A percentile compares a stretch with the other conserved stretches of the same genome.
phyloP scores from a whole-genome alignment of 2,329 filamentous ascomycete species.

The Colletotrichum tanaceti region DNA sequence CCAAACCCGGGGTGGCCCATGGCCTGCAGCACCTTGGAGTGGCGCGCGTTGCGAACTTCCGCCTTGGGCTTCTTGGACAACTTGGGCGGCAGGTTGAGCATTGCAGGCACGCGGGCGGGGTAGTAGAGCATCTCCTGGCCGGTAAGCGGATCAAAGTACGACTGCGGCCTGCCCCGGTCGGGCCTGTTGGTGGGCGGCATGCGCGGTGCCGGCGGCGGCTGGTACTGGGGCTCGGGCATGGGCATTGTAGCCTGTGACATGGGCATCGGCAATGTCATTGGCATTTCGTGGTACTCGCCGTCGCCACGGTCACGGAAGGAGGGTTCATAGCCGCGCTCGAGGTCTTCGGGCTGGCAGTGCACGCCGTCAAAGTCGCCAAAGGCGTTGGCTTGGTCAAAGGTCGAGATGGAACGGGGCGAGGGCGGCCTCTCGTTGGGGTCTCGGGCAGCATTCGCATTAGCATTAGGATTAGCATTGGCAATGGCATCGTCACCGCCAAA shows the following conservation, averaged over 20 bases:
- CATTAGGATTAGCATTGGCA: no score
- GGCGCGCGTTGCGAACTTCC: conserved; percentile 73
- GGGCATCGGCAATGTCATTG: conserved; percentile 33
- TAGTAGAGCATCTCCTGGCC: conserved; percentile 92
- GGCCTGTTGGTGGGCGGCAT: conserved; percentile 44
- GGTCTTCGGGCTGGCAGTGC: conserved; percentile 72
- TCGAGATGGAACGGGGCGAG: conserved; percentile 45
- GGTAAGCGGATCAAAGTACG: conserved; percentile 72
- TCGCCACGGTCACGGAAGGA: conserved; percentile 33
- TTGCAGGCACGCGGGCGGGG: conserved; percentile 91
- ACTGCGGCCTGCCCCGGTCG: conserved; percentile 59
- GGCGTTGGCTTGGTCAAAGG: conserved; percentile 67
- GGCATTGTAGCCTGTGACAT: conserved; percentile 34
- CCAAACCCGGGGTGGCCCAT: conserved; percentile 53
- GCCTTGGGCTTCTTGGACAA: conserved; percentile 79
- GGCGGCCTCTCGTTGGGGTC: conserved; percentile 45
- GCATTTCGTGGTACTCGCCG: conserved; percentile 5
- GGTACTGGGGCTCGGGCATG: conserved; percentile 42
- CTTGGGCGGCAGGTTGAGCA: conserved; percentile 91
- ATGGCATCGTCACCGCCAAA: conserved; percentile 29
- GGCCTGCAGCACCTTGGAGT: conserved; percentile 77
- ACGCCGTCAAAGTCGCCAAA: conserved; percentile 87
- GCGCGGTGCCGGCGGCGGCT: conserved; percentile 30
- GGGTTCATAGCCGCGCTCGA: conserved; percentile 38
- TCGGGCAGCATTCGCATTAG: conserved; percentile 7